These are phyloP conservation scores for Helicocarpus griseus DNA, from an alignment of 2,329 filamentous ascomycete species.

Conservation along the genomic window DNA sequence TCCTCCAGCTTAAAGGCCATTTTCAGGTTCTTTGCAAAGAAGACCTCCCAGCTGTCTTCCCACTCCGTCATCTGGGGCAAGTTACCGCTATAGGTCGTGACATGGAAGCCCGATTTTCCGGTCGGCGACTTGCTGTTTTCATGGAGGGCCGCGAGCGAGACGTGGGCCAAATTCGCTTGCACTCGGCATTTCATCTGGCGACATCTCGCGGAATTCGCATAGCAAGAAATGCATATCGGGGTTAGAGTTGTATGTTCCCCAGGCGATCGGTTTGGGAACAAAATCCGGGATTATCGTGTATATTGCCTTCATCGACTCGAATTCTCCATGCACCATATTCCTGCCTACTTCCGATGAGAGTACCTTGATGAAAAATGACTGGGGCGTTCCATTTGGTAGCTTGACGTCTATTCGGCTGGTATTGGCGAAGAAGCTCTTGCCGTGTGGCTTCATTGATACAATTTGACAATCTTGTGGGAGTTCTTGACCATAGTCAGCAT, in stretches of 20 bases:
- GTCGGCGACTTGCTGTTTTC: constrained; percentile 21
- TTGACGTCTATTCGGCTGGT: too few relatives aligned
- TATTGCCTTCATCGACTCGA: constrained; percentile 31
- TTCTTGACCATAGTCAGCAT: too few relatives aligned
- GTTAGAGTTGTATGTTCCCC: constrained; percentile 25
- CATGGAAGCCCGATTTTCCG: constrained; percentile 23
- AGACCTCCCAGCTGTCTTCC: constrained; percentile 31
- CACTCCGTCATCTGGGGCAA: constrained; percentile 21
- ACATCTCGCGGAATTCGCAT: constrained; percentile 32
- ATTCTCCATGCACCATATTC: constrained; percentile 35
- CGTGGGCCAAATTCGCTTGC: constrained; percentile 17
- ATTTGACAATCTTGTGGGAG: too few relatives aligned
- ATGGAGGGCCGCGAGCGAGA: constrained; percentile 22
- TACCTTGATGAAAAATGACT: too few relatives aligned
- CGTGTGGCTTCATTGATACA: too few relatives aligned
- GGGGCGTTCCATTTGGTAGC: too few relatives aligned
- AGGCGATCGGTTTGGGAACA: constrained; percentile 33
- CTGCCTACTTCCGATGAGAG: too few relatives aligned
- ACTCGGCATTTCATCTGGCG: constrained; percentile 18
- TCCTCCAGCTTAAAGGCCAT: constrained; percentile 23
- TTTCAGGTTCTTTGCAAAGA: constrained; percentile 28
- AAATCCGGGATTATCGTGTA: constrained; percentile 27
- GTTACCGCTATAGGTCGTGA: constrained; percentile 20
- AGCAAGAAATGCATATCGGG: constrained; percentile 34
- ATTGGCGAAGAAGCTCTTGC: too few relatives aligned